Conservation (phyloP, 2,329 filamentous ascomycete genomes). For the Colletotrichum lini region DNA sequence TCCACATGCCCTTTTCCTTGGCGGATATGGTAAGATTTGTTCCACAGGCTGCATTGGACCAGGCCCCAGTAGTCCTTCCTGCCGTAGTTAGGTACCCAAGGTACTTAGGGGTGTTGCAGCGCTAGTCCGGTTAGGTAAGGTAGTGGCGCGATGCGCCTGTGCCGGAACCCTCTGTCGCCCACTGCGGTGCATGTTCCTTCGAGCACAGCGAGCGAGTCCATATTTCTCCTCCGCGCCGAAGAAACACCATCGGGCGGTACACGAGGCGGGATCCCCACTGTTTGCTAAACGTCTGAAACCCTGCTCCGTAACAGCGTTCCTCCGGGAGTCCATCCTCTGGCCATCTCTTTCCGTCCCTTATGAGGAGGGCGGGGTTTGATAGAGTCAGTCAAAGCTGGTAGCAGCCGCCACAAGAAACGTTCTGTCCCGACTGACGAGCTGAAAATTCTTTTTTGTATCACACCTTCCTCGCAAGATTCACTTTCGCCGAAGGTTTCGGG, state of each 20-base stretch:
- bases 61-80: neutral
- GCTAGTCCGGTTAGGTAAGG: neutral
- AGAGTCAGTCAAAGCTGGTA: neutral
- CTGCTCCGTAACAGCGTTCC: slow-evolving; percentile 30
- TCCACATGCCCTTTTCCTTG: slow-evolving; percentile 10
- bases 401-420: neutral
- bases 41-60: too few relatives aligned
- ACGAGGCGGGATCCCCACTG: slow-evolving; percentile 32
- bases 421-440: neutral
- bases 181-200: too few relatives aligned
- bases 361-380: neutral
- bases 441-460: neutral
- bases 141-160: slow-evolving; percentile 5
- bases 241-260: slow-evolving; percentile 1
- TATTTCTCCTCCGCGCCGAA: neutral
- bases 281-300: slow-evolving; percentile 37
- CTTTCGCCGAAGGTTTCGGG: neutral
- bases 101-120: neutral
- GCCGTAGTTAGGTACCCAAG: neutral
- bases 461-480: neutral
- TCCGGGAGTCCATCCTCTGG: slow-evolving; percentile 3
- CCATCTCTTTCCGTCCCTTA: neutral
- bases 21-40: neutral
- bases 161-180: neutral
- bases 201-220: neutral